These are phyloP conservation scores for Zygoascus meyerae DNA, from an alignment of 1,139 yeast species.

Conservation along the genomic window DNA sequence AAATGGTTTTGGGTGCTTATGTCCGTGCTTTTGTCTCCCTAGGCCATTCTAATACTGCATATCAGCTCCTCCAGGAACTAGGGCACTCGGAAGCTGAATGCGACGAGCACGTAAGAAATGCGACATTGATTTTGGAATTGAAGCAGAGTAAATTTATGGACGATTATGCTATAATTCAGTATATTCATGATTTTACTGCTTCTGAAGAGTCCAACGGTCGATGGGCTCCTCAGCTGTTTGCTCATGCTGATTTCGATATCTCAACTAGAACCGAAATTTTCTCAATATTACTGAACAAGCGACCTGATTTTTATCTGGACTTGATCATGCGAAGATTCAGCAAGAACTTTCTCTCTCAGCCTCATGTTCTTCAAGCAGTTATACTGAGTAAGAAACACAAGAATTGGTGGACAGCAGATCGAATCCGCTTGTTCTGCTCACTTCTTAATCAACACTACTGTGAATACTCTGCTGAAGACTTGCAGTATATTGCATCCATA, in stretches of 20 bases:
- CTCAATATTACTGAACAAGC: constrained; percentile 1
- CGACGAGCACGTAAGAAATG: neutral
- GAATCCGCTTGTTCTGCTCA: neutral
- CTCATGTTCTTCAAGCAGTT: constrained; percentile 10
- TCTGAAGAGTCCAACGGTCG: neutral
- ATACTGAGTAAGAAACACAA: constrained; percentile 1
- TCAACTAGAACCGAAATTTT: constrained; percentile 14
- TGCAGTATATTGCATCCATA: constrained; percentile 11
- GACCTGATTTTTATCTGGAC: constrained; percentile 9
- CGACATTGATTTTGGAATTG: constrained; percentile 1
- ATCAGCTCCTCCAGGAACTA: constrained; percentile 15
- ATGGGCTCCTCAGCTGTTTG: constrained; percentile 16
- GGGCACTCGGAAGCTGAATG: constrained; percentile 6
- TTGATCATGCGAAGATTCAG: constrained; percentile 10
- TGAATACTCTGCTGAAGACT: constrained; percentile 6
- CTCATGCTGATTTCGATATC: constrained; percentile 8
- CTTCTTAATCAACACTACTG: constrained; percentile 1
- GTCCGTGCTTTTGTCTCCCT: constrained; percentile 14
- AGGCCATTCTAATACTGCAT: constrained; percentile 11
- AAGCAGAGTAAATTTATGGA: neutral
- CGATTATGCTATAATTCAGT: constrained; percentile 1
- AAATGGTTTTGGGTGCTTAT: constrained; percentile 16
- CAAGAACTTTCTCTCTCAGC: constrained; percentile 9
- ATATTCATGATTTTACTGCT: constrained; percentile 1
- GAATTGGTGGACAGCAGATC: constrained; percentile 8